Conservation (phyloP, 2,329 filamentous ascomycete species). For the Penicillium sp. region DNA sequence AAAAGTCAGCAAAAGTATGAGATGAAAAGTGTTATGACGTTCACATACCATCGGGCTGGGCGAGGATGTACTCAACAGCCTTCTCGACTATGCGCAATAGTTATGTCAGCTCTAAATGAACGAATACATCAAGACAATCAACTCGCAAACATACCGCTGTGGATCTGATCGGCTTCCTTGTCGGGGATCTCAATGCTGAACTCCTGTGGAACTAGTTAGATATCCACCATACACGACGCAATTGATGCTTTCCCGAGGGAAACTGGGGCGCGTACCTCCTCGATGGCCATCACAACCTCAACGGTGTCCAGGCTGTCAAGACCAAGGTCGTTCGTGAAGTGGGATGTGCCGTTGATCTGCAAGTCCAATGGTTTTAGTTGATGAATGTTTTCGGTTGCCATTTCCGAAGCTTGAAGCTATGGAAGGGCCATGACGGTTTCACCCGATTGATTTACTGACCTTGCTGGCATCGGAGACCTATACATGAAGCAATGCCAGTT, state of each 20-base stretch:
- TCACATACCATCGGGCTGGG: conserved; percentile 84
- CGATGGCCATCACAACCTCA: conserved; percentile 99
- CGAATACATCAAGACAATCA: background rate
- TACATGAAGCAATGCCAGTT: conserved; percentile 2
- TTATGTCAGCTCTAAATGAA: conserved; percentile 7
- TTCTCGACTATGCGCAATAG: conserved; percentile 68
- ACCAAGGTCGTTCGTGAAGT: conserved; percentile 97
- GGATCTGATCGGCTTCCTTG: conserved; percentile 92
- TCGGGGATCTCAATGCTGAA: conserved; percentile 97
- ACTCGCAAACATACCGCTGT: conserved; percentile 69
- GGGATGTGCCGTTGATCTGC: conserved; percentile 77
- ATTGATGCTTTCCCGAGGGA: conserved; percentile 12
- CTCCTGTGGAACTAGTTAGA: conserved; percentile 50
- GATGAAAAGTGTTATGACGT: background rate
- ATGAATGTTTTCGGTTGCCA: conserved; percentile 11
- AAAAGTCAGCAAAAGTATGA: conserved; percentile 17
- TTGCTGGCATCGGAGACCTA: conserved; percentile 43
- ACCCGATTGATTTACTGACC: conserved; percentile 31
- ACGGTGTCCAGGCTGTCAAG: conserved; percentile 97
- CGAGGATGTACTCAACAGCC: conserved; percentile 90
- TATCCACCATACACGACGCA: conserved; percentile 10
- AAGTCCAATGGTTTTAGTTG: conserved; percentile 25
- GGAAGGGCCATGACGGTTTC: conserved; percentile 1
- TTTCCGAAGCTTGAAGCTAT: conserved; percentile 1
- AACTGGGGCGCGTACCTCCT: conserved; percentile 66